Evolutionary conservation across 1,284 basidiomycete species (phyloP), one percentile per base, ranked within the genome.

Genomic region (Papiliotrema fonsecae): DNA sequence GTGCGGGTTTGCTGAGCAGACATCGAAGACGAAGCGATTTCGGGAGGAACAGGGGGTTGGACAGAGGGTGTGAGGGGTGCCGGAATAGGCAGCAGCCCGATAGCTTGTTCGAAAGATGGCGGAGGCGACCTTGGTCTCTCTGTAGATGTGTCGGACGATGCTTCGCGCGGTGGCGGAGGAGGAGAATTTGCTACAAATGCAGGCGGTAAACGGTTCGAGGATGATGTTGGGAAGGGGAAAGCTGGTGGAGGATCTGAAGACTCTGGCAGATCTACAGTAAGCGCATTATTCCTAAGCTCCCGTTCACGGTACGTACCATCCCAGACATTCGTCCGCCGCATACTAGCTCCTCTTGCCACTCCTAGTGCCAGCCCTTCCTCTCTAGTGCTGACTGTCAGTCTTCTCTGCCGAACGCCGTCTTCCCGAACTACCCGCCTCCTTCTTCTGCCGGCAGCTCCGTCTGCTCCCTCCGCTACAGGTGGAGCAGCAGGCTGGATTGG

Each of bases 321-420:
- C 70, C 70, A 72, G 3, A 72, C 61, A 42, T 70, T 72, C 13
- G 57, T 45, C n/a, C 70, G 51, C 11, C 70, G 57, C 67, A 70
- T 68, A 50, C 65, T 68, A 5, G 67, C 68, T 16, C 67, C 60
- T 38, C 70, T 61, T 7, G 67, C 59, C 19, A 71, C 30, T n/a
- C 65, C 68, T 35, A 62, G 18, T 3, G 65, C 65, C 22, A 59
- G 48, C 3, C 69, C 69, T 47, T 72, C 68, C 38, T 70, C 68
- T 30, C 61, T 54, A 0, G 61, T 58, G 18, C 52, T 50, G 0
- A 70, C 67, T 0, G 64, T 64, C 24, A 50, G 50, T 21, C 61
- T 37, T 25, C 65, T 58, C 11, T 44, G 19, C 22, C 54, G 11
- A 2, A 47, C 52, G 24, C 38, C 48, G 21, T 61, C 61, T 18